These are phyloP conservation scores for Penicillium waksmanii DNA, from an alignment of 495 filamentous ascomycete species.

Conservation along the genomic window DNA sequence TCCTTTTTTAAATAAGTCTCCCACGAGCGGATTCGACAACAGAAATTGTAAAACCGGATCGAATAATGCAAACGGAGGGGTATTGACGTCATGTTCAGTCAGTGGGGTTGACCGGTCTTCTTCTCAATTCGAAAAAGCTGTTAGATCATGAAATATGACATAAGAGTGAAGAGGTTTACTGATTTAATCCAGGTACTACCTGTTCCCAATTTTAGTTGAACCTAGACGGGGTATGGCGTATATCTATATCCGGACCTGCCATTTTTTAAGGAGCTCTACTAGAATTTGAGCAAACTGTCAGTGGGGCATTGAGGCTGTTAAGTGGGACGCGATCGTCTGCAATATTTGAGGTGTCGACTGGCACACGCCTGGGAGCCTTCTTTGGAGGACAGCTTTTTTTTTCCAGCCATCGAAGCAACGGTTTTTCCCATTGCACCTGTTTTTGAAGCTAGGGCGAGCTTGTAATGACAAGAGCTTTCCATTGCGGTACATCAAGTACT, in stretches of 20 bases:
- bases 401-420: too few relatives aligned
- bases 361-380: too few relatives aligned
- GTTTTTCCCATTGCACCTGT: too few relatives aligned
- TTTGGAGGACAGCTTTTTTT: too few relatives aligned
- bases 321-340: constrained; percentile 2
- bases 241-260: not conserved
- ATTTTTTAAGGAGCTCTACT: not conserved
- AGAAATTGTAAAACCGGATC: not conserved
- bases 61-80: constrained; percentile 5
- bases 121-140: not conserved
- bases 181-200: too few relatives aligned
- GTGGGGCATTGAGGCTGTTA: constrained; percentile 1
- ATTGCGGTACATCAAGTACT: too few relatives aligned
- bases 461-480: too few relatives aligned
- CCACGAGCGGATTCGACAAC: not conserved
- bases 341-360: too few relatives aligned
- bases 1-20: not conserved
- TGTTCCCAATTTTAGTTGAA: too few relatives aligned
- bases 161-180: not conserved
- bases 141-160: not conserved
- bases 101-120: constrained; percentile 5
- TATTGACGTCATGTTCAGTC: constrained; percentile 7
- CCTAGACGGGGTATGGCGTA: too few relatives aligned
- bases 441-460: too few relatives aligned
- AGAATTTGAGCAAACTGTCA: not conserved